A percentile compares a stretch with the other conserved stretches of the same genome.
Evolutionary conservation across 345 rosid genomes (phyloP).

Genomic region (Bruguiera sexangula): DNA sequence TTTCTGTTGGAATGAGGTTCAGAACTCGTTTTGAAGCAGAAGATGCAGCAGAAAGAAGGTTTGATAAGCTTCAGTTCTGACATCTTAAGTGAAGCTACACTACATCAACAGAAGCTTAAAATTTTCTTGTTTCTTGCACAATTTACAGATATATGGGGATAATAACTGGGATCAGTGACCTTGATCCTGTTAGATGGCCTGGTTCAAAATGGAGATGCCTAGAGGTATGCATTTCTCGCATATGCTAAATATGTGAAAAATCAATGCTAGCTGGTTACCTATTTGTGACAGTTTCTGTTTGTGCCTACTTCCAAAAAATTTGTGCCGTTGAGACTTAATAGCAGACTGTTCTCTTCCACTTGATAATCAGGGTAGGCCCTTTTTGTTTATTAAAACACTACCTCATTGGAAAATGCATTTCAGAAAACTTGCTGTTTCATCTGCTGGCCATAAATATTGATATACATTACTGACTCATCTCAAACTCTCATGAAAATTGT

Average conservation of each 20-base stretch:
- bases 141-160: conserved; percentile 65
- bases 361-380: background rate
- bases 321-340: background rate
- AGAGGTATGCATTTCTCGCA: conserved; percentile 38
- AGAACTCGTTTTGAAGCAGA: conserved; percentile 81
- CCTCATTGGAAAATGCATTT: too few relatives aligned
- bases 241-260: background rate
- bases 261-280: background rate
- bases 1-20: conserved; percentile 83
- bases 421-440: too few relatives aligned
- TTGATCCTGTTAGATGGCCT: conserved; percentile 91
- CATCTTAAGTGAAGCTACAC: background rate
- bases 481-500: too few relatives aligned
- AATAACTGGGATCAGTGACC: conserved; percentile 70
- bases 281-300: background rate
- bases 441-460: too few relatives aligned
- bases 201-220: conserved; percentile 96
- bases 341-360: background rate
- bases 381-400: too few relatives aligned
- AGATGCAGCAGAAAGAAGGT: conserved; percentile 95
- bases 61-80: conserved; percentile 3
- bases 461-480: too few relatives aligned
- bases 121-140: conserved; percentile 5
- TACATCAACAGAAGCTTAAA: background rate
- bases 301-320: background rate